Evolutionary conservation across 495 filamentous ascomycete genomes (phyloP).

Genomic region (Penicillium lividum): DNA sequence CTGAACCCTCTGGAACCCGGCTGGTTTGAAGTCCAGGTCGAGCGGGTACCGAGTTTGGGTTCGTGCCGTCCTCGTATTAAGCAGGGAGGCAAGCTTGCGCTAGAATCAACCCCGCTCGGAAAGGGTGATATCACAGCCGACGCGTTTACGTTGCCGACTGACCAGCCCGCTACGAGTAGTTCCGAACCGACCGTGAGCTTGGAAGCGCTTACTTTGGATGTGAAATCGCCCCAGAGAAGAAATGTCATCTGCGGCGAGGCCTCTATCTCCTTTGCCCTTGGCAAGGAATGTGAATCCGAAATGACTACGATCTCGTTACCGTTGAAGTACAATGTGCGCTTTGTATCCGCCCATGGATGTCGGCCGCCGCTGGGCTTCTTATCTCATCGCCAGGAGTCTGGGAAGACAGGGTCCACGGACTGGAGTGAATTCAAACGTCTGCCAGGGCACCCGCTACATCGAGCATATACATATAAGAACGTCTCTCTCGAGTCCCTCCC

Average conservation of each 20-base stretch:
- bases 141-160: conserved; percentile 39
- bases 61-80: conserved; percentile 38
- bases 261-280: conserved; percentile 52
- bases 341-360: conserved; percentile 66
- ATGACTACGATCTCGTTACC: conserved; percentile 46
- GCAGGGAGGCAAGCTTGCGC: conserved; percentile 35
- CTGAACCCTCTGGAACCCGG: conserved; percentile 50
- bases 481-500: conserved; percentile 56
- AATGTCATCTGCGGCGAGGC: conserved; percentile 48
- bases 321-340: conserved; percentile 63
- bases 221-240: conserved; percentile 24
- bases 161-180: conserved; percentile 14
- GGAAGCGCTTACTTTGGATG: conserved; percentile 23
- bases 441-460: conserved; percentile 65
- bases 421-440: conserved; percentile 29
- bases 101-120: conserved; percentile 41
- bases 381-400: conserved; percentile 12
- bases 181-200: conserved; percentile 21
- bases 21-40: conserved; percentile 63
- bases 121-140: conserved; percentile 50
- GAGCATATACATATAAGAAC: conserved; percentile 57
- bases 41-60: conserved; percentile 20
- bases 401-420: neutral
- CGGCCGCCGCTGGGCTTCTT: conserved; percentile 50
- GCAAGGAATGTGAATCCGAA: neutral